A percentile compares a stretch with the other conserved stretches of the same genome.
Evolutionary conservation across 768 basidiomycete species (phyloP).

Genomic region (Auriculariales sp.): DNA sequence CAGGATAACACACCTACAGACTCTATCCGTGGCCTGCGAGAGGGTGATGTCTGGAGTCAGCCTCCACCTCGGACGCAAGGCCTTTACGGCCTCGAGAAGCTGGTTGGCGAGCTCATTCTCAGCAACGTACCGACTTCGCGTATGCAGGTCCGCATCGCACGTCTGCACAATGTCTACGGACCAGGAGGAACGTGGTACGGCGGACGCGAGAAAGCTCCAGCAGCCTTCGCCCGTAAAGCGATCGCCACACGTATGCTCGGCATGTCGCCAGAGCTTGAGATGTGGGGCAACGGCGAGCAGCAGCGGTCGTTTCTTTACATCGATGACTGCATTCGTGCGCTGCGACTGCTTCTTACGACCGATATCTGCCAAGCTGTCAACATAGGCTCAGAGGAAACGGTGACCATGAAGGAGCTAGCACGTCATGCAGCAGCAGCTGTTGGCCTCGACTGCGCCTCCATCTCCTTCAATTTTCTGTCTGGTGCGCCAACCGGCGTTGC

Average conservation of each 20-base stretch:
- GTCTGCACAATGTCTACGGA: conserved; percentile 47
- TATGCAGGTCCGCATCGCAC: conserved; percentile 30
- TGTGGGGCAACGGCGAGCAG: conserved; percentile 44
- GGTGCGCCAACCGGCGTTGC: conserved; percentile 30
- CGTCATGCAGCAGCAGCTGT: conserved; percentile 20
- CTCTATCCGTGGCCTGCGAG: conserved; percentile 31
- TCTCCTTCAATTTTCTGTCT: conserved; percentile 16
- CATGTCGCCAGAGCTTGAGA: conserved; percentile 22
- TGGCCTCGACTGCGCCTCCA: conserved; percentile 14
- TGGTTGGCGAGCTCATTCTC: conserved; percentile 29
- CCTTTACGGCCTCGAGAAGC: conserved; percentile 46
- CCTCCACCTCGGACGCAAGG: conserved; percentile 32
- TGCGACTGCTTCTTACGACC: conserved; percentile 29
- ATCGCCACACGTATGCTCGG: conserved; percentile 17
- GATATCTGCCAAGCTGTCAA: conserved; percentile 25
- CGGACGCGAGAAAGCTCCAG: conserved; percentile 45
- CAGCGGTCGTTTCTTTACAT: conserved; percentile 42
- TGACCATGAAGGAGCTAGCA: conserved; percentile 29
- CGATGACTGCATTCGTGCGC: conserved; percentile 36
- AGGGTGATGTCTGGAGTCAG: conserved; percentile 28
- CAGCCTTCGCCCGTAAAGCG: conserved; percentile 41
- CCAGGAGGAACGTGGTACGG: conserved; percentile 37
- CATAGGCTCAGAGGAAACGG: conserved; percentile 32
- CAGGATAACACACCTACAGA: conserved; percentile 21
- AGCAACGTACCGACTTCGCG: conserved; percentile 17